Percentiles rank a stretch among this genome's conserved stretches.
Evolutionary conservation across 2,329 filamentous ascomycete species (phyloP).

Genomic region (Fusarium humuli): DNA sequence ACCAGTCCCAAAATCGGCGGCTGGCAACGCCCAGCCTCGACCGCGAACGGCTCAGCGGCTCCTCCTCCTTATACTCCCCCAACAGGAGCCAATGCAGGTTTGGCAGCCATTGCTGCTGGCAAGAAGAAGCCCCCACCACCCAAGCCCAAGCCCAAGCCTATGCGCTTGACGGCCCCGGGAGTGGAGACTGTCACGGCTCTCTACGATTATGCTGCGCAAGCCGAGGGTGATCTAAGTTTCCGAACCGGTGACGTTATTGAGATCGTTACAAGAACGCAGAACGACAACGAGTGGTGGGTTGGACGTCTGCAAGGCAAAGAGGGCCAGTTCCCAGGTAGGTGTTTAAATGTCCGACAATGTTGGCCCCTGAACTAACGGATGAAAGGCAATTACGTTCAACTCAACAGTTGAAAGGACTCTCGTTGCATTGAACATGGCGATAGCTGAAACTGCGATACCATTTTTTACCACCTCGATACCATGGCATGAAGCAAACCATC

Average conservation of each 20-base stretch:
- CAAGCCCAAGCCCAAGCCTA: constrained; percentile 79
- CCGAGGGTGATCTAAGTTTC: constrained; percentile 94
- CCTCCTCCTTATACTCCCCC: constrained; percentile 78
- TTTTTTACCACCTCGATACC: constrained; percentile 24
- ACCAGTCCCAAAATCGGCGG: constrained; percentile 49
- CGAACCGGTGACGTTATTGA: constrained; percentile 89
- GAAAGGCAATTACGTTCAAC: constrained; percentile 64
- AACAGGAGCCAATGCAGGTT: constrained; percentile 54
- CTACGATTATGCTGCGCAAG: constrained; percentile 96
- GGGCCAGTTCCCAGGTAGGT: constrained; percentile 94
- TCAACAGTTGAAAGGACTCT: constrained; percentile 44
- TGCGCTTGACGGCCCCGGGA: constrained; percentile 71
- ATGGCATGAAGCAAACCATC: constrained; percentile 26
- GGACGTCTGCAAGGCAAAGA: constrained; percentile 82
- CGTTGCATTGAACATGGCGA: not conserved
- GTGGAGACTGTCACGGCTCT: constrained; percentile 88
- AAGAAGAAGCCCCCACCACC: constrained; percentile 78
- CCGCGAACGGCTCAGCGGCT: constrained; percentile 64
- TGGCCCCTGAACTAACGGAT: constrained; percentile 41
- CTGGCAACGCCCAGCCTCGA: constrained; percentile 52
- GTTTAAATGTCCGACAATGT: not conserved
- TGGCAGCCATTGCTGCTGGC: constrained; percentile 63
- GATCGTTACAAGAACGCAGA: constrained; percentile 83
- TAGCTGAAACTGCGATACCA: constrained; percentile 7
- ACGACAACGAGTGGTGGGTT: constrained; percentile 98